phyloP scores from a whole-genome alignment of 2,329 filamentous ascomycete species.

The Colletotrichum simmondsii region DNA sequence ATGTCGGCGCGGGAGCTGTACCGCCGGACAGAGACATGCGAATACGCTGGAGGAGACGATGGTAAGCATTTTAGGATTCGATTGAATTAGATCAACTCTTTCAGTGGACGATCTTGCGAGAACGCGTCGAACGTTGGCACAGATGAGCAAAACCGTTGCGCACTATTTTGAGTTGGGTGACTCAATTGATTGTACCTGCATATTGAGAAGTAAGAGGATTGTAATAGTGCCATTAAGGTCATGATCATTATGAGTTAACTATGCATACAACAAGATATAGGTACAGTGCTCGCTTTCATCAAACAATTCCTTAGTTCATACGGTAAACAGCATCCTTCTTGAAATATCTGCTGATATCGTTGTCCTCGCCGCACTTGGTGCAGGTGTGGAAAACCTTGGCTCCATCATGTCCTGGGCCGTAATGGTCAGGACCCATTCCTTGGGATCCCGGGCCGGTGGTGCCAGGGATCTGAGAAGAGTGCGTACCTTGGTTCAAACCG shows the following conservation, averaged over 20 bases:
- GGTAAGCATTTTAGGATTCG: too few species aligned
- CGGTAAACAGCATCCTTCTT: slow-evolving; percentile 35
- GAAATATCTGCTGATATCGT: slow-evolving; percentile 37
- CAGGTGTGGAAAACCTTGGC: slow-evolving; percentile 36
- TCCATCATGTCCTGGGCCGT: slow-evolving; percentile 34
- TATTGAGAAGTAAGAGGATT: too few species aligned
- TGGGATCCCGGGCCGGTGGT: slow-evolving; percentile 6
- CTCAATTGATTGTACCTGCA: too few species aligned
- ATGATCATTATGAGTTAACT: slow-evolving; percentile 23
- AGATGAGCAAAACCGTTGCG: too few species aligned
- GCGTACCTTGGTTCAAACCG: slow-evolving; percentile 18
- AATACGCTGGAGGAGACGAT: background rate
- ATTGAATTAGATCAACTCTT: too few species aligned
- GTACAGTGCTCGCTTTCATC: slow-evolving; percentile 4
- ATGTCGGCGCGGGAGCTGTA: slow-evolving; percentile 12
- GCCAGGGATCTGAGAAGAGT: slow-evolving; percentile 10
- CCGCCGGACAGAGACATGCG: slow-evolving; percentile 23
- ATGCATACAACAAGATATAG: slow-evolving; percentile 11
- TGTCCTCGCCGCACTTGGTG: slow-evolving; percentile 32
- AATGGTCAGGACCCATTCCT: slow-evolving; percentile 32
- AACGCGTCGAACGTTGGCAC: too few species aligned
- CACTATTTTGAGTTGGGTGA: too few species aligned
- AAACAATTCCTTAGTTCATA: slow-evolving; percentile 12
- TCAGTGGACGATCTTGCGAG: too few species aligned
- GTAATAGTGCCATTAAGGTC: background rate